These are phyloP conservation scores for Boletus pseudopeckii DNA, from an alignment of 768 basidiomycete species.

Conservation along the genomic window DNA sequence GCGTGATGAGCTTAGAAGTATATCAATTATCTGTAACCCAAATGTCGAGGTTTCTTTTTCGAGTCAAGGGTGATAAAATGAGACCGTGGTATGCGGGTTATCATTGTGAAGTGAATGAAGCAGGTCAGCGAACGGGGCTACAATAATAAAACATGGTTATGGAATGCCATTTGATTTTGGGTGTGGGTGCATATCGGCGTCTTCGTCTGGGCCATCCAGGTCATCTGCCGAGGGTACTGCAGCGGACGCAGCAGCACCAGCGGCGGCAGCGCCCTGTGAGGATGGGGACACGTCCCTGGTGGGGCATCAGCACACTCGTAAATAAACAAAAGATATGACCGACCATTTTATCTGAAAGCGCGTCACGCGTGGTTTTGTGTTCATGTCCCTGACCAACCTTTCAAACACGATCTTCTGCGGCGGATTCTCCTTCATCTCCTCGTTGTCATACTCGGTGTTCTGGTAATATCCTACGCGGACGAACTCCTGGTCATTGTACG, in stretches of 20 bases:
- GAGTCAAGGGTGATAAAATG: neutral
- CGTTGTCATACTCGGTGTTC: conserved; percentile 97
- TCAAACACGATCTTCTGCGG: conserved; percentile 72
- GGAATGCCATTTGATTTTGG: conserved; percentile 25
- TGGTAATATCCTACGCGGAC: conserved; percentile 99
- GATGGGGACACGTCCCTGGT: conserved; percentile 64
- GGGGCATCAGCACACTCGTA: neutral
- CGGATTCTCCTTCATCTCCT: conserved; percentile 79
- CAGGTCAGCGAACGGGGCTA: neutral
- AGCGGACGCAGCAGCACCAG: conserved; percentile 66
- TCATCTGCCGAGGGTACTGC: conserved; percentile 73
- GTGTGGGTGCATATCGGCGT: conserved; percentile 12
- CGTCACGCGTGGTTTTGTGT: conserved; percentile 89
- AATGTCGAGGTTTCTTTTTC: conserved; percentile 5
- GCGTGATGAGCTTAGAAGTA: neutral
- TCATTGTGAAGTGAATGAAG: neutral
- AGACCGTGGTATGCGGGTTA: conserved; percentile 15
- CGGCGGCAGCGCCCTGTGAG: conserved; percentile 41
- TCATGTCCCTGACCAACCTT: conserved; percentile 81
- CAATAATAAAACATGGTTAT: conserved; percentile 5
- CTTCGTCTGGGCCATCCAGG: conserved; percentile 44
- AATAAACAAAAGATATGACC: conserved; percentile 21
- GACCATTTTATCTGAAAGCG: conserved; percentile 88
- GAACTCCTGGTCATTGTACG: conserved; percentile 96
- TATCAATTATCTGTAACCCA: conserved; percentile 17